Percentiles rank a stretch among this genome's conserved stretches.
phyloP scores from a whole-genome alignment of 148 eudicot genomes.

The Silene uniflora region DNA sequence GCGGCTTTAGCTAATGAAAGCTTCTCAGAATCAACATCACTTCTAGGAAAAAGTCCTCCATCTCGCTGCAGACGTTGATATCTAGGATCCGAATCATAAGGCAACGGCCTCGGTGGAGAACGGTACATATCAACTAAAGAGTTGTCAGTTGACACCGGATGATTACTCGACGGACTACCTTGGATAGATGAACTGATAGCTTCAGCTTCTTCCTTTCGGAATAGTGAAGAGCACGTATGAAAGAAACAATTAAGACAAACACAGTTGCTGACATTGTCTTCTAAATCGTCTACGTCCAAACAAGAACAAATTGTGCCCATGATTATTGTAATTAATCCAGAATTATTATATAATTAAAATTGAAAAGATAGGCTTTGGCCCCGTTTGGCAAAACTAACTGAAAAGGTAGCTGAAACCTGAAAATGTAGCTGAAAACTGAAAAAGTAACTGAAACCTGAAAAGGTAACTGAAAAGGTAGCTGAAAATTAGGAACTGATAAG shows the following conservation, averaged over 20 bases:
- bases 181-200: constrained; percentile 61
- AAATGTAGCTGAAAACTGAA: too few species aligned
- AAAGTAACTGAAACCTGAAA: too few species aligned
- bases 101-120: constrained; percentile 87
- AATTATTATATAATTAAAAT: too few species aligned
- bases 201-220: constrained; percentile 67
- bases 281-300: too few species aligned
- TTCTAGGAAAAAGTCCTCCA: constrained; percentile 70
- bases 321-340: too few species aligned
- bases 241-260: not conserved
- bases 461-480: too few species aligned
- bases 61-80: constrained; percentile 59
- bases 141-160: constrained; percentile 51
- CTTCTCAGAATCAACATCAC: constrained; percentile 57
- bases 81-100: constrained; percentile 78
- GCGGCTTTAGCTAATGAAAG: constrained; percentile 48
- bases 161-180: constrained; percentile 58
- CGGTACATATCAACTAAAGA: constrained; percentile 68
- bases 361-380: too few species aligned
- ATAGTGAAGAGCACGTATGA: constrained; percentile 71
- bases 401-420: too few species aligned
- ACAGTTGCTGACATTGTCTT: too few species aligned
- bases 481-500: too few species aligned
- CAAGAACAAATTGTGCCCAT: too few species aligned
- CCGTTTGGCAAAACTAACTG: too few species aligned